A percentile compares a stretch with the other conserved stretches of the same genome.
These are phyloP conservation scores for Fusarium nelsonii DNA, from an alignment of 2,329 filamentous ascomycete species.

Conservation along the genomic window DNA sequence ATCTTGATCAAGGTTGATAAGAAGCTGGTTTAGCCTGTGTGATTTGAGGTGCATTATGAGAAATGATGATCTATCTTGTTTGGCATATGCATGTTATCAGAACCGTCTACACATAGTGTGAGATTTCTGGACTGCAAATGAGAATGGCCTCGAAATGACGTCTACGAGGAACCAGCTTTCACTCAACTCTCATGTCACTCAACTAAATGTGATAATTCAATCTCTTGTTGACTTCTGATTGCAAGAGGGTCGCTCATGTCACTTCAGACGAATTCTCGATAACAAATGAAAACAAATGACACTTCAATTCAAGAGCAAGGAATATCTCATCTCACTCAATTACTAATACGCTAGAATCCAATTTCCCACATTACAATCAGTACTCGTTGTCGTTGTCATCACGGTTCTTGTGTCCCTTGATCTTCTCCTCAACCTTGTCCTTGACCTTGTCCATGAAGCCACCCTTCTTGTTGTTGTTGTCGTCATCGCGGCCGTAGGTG, in stretches of 20 bases:
- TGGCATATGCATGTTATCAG: constrained; percentile 1
- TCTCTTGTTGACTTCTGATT: no score
- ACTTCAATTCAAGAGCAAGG: constrained; percentile 16
- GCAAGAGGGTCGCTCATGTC: background rate
- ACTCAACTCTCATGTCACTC: no score
- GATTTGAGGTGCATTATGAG: constrained; percentile 15
- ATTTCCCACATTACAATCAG: constrained; percentile 11
- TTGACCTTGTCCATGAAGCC: constrained; percentile 68
- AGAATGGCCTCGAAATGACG: background rate
- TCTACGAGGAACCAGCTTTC: no score
- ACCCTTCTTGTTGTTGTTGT: constrained; percentile 51
- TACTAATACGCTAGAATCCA: constrained; percentile 17
- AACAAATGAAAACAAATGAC: background rate
- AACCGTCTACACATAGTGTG: background rate
- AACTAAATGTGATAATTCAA: no score
- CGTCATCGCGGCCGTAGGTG: background rate
- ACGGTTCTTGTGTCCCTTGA: constrained; percentile 58
- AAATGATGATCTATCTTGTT: background rate
- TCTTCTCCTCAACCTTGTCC: constrained; percentile 66
- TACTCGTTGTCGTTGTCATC: constrained; percentile 44
- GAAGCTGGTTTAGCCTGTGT: constrained; percentile 51
- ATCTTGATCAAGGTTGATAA: constrained; percentile 82
- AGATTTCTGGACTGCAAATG: background rate
- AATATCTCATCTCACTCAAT: constrained; percentile 13
- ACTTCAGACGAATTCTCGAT: background rate